A percentile compares a stretch with the other conserved stretches of the same genome.
Conservation (phyloP, 2,329 filamentous ascomycete species). For the Rhytidhysteron rufulum region DNA sequence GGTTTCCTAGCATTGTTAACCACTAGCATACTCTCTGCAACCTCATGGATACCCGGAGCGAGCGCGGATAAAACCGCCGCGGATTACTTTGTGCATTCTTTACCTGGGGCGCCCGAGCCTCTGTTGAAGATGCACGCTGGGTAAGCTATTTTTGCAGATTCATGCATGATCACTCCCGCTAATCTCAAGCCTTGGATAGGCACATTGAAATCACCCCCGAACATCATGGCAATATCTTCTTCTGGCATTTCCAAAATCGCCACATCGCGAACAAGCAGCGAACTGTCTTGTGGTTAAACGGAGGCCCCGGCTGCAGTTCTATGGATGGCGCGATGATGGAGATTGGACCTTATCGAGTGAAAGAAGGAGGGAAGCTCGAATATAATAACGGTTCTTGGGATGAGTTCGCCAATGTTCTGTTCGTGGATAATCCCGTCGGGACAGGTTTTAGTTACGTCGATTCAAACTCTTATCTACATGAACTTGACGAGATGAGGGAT, state of each 20-base stretch:
- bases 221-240: constrained; percentile 91
- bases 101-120: constrained; percentile 80
- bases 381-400: constrained; percentile 97
- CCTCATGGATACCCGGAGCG: constrained; percentile 26
- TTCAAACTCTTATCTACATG: constrained; percentile 79
- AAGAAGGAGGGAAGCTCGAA: constrained; percentile 65
- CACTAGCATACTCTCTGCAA: constrained; percentile 25
- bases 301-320: constrained; percentile 93
- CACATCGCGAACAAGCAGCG: constrained; percentile 90
- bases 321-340: constrained; percentile 97
- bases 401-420: constrained; percentile 94
- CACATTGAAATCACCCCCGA: constrained; percentile 87
- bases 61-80: constrained; percentile 60
- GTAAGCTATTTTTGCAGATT: constrained; percentile 51
- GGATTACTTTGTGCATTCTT: constrained; percentile 83
- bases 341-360: constrained; percentile 85
- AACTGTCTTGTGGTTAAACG: constrained; percentile 95
- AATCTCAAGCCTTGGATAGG: constrained; percentile 43
- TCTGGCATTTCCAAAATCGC: constrained; percentile 95
- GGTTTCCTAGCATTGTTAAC: constrained; percentile 32
- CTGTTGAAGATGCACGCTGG: constrained; percentile 97
- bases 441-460: constrained; percentile 96
- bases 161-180: constrained; percentile 17
- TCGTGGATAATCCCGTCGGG: constrained; percentile 95
- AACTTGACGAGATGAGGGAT: constrained; percentile 81